Evolutionary conservation across 805 yeast genomes (phyloP).

Genomic region (Yarrowia divulgata): DNA sequence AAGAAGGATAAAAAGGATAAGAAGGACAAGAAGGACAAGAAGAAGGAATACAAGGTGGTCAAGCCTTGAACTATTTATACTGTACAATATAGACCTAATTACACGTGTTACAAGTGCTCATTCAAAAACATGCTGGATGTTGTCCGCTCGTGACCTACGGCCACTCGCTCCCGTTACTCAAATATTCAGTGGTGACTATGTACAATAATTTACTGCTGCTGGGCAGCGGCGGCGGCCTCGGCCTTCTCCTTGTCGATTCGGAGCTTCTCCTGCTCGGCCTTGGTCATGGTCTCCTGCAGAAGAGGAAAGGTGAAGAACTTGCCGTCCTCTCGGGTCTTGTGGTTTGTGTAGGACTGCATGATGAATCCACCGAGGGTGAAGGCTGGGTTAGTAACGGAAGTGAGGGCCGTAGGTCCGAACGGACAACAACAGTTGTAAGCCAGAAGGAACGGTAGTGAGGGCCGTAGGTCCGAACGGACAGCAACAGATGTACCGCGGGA

Average conservation of each 20-base stretch:
- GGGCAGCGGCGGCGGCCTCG: conserved; percentile 36
- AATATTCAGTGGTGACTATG: conserved; percentile 36
- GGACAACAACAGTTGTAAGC: not conserved
- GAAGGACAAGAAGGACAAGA: conserved; percentile 14
- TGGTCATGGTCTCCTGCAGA: conserved; percentile 39
- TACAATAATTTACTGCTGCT: conserved; percentile 39
- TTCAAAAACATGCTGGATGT: no score
- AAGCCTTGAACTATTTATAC: not conserved
- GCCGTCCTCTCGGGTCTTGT: conserved; percentile 36
- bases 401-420: conserved; percentile 6
- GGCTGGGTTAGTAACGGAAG: conserved; percentile 26
- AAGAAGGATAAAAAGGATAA: conserved; percentile 34
- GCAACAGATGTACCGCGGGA: no score
- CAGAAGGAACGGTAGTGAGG: no score
- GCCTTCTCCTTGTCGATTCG: conserved; percentile 38
- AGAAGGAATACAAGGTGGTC: conserved; percentile 16
- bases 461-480: no score
- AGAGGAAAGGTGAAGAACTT: conserved; percentile 38
- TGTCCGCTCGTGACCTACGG: no score
- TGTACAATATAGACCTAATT: no score
- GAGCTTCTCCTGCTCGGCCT: conserved; percentile 32
- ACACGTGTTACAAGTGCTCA: no score
- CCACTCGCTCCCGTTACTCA: no score
- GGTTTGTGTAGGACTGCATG: conserved; percentile 36
- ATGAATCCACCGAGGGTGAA: conserved; percentile 38